phyloP scores from a whole-genome alignment of 2,329 filamentous ascomycete species.

The Aureobasidium sp. region DNA sequence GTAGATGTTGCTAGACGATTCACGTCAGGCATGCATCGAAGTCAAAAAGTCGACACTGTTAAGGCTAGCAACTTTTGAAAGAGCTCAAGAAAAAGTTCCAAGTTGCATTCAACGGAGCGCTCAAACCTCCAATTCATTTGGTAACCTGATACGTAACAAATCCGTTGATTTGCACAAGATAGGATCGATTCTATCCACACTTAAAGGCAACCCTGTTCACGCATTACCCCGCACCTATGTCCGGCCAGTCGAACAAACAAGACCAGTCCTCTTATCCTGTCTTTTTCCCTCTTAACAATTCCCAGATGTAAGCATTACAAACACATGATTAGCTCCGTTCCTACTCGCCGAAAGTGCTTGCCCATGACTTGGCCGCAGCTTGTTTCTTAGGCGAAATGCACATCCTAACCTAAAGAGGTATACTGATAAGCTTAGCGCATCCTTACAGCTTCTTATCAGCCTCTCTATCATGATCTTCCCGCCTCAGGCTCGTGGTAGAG shows the following conservation, averaged over 20 bases:
- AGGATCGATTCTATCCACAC: no score
- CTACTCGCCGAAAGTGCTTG: neutral
- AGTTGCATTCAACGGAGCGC: no score
- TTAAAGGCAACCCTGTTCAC: no score
- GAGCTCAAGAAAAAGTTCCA: no score
- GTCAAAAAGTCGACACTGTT: no score
- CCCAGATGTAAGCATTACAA: neutral
- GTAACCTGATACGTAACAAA: no score
- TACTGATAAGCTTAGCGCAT: slow-evolving; percentile 10
- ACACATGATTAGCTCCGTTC: neutral
- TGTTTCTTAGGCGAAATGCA: slow-evolving; percentile 5
- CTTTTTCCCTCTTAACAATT: neutral
- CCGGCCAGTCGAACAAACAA: no score
- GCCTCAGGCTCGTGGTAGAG: neutral
- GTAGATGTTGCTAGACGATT: no score
- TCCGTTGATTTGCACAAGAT: no score
- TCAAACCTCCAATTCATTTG: no score
- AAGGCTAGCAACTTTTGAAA: no score
- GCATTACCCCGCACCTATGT: no score
- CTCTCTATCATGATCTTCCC: neutral
- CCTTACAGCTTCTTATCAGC: slow-evolving; percentile 6
- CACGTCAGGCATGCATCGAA: neutral
- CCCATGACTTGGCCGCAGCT: slow-evolving; percentile 5
- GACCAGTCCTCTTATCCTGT: neutral
- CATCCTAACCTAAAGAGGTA: neutral